Evolutionary conservation across 805 yeast genomes (phyloP).

Genomic region (Kuraishia floccosa): DNA sequence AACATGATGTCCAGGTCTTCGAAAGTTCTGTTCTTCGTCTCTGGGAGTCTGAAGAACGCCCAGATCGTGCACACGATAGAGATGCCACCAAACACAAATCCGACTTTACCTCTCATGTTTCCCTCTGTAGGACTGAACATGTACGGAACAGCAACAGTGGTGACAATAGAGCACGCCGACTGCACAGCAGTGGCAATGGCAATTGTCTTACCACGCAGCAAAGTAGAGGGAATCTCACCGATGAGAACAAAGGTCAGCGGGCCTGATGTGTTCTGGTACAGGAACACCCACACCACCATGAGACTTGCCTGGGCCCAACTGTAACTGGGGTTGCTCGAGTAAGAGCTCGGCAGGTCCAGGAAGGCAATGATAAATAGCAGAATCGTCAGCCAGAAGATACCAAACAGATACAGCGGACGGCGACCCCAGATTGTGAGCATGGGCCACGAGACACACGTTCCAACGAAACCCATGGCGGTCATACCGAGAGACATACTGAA

Average conservation of each 20-base stretch:
- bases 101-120: conserved; percentile 38
- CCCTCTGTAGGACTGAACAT: conserved; percentile 35
- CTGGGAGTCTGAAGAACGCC: conserved; percentile 45
- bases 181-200: conserved; percentile 20
- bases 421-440: conserved; percentile 27
- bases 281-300: conserved; percentile 14
- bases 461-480: conserved; percentile 19
- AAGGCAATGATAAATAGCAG: conserved; percentile 13
- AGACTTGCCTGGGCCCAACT: conserved; percentile 5
- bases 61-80: conserved; percentile 21
- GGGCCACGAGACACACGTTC: conserved; percentile 26
- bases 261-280: conserved; percentile 26
- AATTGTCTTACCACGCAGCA: conserved; percentile 27
- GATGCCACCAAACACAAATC: conserved; percentile 32
- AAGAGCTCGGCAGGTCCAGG: conserved; percentile 3
- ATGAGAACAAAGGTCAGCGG: conserved; percentile 26
- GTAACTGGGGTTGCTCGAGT: background rate
- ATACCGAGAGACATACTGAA: conserved; percentile 16
- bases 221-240: conserved; percentile 26
- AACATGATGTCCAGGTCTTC: conserved; percentile 52
- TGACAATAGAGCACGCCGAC: conserved; percentile 19
- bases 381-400: conserved; percentile 2
- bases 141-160: conserved; percentile 31
- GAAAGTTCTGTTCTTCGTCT: conserved; percentile 44
- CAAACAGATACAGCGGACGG: conserved; percentile 11